A percentile compares a stretch with the other conserved stretches of the same genome.
Conservation (phyloP, 805 yeast species). For the Wickerhamiella allomyrinae region DNA sequence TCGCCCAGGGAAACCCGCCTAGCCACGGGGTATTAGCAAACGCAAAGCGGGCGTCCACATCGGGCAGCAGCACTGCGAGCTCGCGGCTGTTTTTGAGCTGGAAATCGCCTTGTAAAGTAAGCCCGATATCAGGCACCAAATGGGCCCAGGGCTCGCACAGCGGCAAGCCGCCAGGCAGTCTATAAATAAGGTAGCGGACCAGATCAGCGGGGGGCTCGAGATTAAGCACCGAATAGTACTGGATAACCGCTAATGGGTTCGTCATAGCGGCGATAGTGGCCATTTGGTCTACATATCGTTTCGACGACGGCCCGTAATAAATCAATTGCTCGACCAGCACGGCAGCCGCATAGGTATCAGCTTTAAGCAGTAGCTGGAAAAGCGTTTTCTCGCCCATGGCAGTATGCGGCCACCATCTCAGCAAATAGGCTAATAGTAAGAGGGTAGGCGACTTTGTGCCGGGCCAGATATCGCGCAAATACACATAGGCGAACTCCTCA, state of each 20-base stretch:
- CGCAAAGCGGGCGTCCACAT: neutral
- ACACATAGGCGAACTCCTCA: conserved; percentile 5
- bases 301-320: neutral
- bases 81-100: neutral
- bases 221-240: neutral
- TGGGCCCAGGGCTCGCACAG: conserved; percentile 6
- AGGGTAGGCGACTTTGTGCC: neutral
- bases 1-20: neutral
- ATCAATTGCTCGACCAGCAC: neutral
- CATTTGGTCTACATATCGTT: neutral
- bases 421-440: neutral
- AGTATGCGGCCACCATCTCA: conserved; percentile 5
- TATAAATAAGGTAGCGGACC: neutral
- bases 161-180: conserved; percentile 2
- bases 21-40: conserved; percentile 9
- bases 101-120: conserved; percentile 1
- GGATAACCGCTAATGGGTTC: neutral
- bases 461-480: neutral
- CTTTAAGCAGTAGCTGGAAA: neutral
- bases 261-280: neutral
- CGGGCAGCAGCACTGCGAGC: neutral
- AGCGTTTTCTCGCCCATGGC: neutral
- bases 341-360: neutral
- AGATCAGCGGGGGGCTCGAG: conserved; percentile 1
- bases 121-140: neutral